These are phyloP conservation scores for Penicillium herquei DNA, from an alignment of 495 filamentous ascomycete genomes.

Conservation along the genomic window DNA sequence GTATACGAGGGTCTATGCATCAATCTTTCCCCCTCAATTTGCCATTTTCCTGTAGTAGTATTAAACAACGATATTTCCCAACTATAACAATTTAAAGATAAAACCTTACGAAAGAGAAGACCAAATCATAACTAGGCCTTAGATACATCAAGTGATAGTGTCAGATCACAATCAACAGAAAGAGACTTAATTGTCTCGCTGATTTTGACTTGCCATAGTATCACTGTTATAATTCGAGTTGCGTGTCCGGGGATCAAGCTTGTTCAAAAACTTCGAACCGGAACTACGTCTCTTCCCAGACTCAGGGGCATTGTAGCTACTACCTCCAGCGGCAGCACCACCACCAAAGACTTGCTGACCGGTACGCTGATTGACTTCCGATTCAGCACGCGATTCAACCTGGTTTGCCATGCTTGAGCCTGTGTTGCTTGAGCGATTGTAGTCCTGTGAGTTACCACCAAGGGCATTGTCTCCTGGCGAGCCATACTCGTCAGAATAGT, in stretches of 20 bases:
- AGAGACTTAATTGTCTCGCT: slow-evolving; percentile 10
- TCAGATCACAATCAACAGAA: neutral
- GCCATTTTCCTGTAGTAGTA: no score
- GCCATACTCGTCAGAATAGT: slow-evolving; percentile 15
- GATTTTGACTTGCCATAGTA: slow-evolving; percentile 9
- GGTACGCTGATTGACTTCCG: slow-evolving; percentile 38
- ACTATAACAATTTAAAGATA: no score
- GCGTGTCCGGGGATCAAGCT: slow-evolving; percentile 38
- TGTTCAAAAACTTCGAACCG: slow-evolving; percentile 50
- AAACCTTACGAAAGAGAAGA: no score
- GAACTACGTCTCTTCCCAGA: slow-evolving; percentile 22
- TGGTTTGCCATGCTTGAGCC: slow-evolving; percentile 33
- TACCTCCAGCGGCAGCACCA: slow-evolving; percentile 28
- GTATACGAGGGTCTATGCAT: no score
- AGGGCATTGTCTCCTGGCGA: neutral
- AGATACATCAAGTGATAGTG: no score
- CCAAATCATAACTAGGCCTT: no score
- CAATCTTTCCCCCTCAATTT: no score
- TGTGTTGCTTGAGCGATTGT: slow-evolving; percentile 8
- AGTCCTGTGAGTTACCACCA: slow-evolving; percentile 5
- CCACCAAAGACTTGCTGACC: slow-evolving; percentile 21
- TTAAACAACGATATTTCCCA: no score
- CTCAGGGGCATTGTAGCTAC: slow-evolving; percentile 28
- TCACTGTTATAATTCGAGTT: slow-evolving; percentile 14
- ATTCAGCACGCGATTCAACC: slow-evolving; percentile 37